These are phyloP conservation scores for Prunus campanulata DNA, from an alignment of 306 rosid species.

Conservation along the genomic window DNA sequence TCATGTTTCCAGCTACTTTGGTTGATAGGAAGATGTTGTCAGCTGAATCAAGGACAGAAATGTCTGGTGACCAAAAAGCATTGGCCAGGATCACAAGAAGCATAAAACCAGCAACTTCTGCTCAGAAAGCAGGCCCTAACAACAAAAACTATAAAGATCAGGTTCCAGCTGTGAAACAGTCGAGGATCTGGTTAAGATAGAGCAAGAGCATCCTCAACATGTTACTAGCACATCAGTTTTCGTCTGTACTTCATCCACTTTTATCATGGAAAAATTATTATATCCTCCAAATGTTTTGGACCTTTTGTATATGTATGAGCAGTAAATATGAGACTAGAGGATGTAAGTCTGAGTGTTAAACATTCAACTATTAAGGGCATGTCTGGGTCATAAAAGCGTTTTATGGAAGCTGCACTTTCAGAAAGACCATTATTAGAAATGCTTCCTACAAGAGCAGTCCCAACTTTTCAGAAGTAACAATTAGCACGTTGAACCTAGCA, in stretches of 20 bases:
- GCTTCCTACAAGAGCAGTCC: too few species aligned
- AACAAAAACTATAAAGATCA: slow-evolving; percentile 12
- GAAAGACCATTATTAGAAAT: too few species aligned
- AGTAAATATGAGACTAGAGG: not conserved
- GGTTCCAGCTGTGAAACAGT: slow-evolving; percentile 8
- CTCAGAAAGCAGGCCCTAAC: not conserved
- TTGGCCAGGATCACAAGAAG: slow-evolving; percentile 21
- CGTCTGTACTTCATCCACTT: not conserved
- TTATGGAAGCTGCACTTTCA: too few species aligned
- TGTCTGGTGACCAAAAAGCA: slow-evolving; percentile 7
- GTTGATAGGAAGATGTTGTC: not conserved
- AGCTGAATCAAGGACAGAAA: not conserved
- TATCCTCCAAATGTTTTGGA: not conserved
- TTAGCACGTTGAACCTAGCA: not conserved
- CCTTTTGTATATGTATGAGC: too few species aligned
- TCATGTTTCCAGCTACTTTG: not conserved
- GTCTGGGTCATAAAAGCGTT: too few species aligned
- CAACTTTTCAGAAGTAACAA: too few species aligned
- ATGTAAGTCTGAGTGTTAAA: not conserved
- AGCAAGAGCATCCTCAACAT: not conserved
- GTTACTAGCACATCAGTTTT: not conserved
- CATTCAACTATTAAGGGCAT: too few species aligned
- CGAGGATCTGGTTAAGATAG: slow-evolving; percentile 16
- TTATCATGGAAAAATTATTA: not conserved
- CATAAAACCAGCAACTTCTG: slow-evolving; percentile 11